Evolutionary conservation across 192 early-diverging fungal species (phyloP), one percentile per base, ranked within the genome.

Genomic region (Backusella tarrabulga): DNA sequence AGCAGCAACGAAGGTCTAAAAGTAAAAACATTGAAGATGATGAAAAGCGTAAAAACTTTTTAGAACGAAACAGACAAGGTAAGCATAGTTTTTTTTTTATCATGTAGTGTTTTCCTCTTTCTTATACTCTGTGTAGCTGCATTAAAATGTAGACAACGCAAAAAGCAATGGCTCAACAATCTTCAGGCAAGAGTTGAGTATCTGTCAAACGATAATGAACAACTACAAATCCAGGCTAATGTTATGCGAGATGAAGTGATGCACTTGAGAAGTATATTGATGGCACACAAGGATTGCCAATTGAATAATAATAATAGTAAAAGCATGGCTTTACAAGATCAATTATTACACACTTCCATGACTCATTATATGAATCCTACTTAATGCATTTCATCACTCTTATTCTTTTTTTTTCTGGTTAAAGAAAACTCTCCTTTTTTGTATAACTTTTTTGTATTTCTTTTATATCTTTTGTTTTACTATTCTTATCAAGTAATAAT

Each of bases 51-150:
- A 88, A 84, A 67, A 90, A 89, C 72, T 96, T 96, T 82, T 85
- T 97, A 66, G 96, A 97, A 79, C 87, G 95, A 46, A 97, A 97
- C 82, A 90, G 96, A 76, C 90, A 93, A 85, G 90, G 90, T 92
- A 85, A 74, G 19, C 6, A 50, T 50, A 56, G 14, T 32, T 32
- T 32, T 32, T 29, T 29, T 32, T 44, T 15, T 44, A 44, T 15
- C 11, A 71, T 38, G 6, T 71, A 80, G 40, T 66, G 4, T 19
- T 17, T 73, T 12, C 12, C 75, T 79, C 4, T 60, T 29, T 42
- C 14, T 29, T 50, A 68, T 36, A 17, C 60, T 42, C 23, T 77
- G 32, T 14, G 26, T 80, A 84, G 96, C 96, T 44, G 96, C 96
- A 0, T 84, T 94, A 17, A 96, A 97, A 86, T 97, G 96, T 77